Evolutionary conservation across 805 yeast genomes (phyloP), one percentile per base, ranked within the genome.

Genomic region (Gaillardinia entomophila): DNA sequence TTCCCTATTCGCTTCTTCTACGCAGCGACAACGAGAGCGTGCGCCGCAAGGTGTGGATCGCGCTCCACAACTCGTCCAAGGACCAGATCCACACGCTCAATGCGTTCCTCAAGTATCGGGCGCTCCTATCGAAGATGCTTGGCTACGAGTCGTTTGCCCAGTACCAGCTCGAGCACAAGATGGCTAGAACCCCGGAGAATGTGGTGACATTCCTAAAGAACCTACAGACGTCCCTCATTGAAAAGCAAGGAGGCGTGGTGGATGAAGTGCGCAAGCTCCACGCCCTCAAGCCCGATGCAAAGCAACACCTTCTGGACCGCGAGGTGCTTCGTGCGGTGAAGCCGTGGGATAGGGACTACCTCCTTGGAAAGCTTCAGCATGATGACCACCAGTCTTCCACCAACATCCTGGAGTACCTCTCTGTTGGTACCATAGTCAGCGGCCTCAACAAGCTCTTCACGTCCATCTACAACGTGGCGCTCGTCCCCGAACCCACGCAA

Each of bases 271-370:
- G 57, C 34, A 42, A 53, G 4, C 58, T 85, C 22, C 68, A 73
- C 17, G 51, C 60, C 18, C 46, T 41, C 26, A 60, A 57, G 31
- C 48, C 41, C 3, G 45, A 36, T 7, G 16, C 30, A 12, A 49
- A 8, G 6, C 16, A 13, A 17, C 22, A 3, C 17, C 5, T 8
- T 10, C 4, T 5, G 19, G 66, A 60, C 35, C 60, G 58, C 12
- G 68, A 70, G 15, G 57, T 77, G 2, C 52, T 73, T 4, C 57
- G 57, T 6, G 53, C 56, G 10, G 68, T 88, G 20, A 73, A 77
- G 38, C 96, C 96, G 1, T 92, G 97, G 97, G 97, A 92, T 55
- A 71, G 95, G 39, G 95, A 88, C 41, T 89, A 73, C 37, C 42
- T 73, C 16, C 45, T 63, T 23, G 35, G 43, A 4, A 48, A 53